A percentile compares a stretch with the other conserved stretches of the same genome.
These are phyloP conservation scores for Kwoniella mangroviensis DNA, from an alignment of 768 basidiomycete genomes.

Conservation along the genomic window DNA sequence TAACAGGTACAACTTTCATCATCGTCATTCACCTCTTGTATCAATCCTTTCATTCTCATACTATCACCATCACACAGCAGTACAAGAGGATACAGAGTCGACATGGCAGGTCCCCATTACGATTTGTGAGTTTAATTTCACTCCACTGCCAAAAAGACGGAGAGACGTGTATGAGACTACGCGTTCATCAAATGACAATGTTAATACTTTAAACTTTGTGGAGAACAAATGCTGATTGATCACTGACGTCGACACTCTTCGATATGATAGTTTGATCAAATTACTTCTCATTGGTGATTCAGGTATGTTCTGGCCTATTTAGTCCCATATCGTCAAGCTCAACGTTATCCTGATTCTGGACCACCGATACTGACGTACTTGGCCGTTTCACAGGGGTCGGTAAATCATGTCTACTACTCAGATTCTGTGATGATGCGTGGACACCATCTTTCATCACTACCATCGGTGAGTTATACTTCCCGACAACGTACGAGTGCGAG, in stretches of 20 bases:
- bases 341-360: no score
- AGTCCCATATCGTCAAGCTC: no score
- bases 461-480: slow-evolving; percentile 66
- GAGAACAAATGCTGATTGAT: background rate
- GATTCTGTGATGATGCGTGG: slow-evolving; percentile 99
- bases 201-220: background rate
- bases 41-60: slow-evolving; percentile 2
- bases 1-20: slow-evolving; percentile 1
- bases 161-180: slow-evolving; percentile 9
- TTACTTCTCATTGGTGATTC: slow-evolving; percentile 96
- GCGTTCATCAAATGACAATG: slow-evolving; percentile 7
- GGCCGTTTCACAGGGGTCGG: slow-evolving; percentile 70
- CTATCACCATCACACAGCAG: background rate
- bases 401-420: slow-evolving; percentile 71
- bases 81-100: slow-evolving; percentile 13
- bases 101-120: slow-evolving; percentile 72
- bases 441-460: slow-evolving; percentile 99
- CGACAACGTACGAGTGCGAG: no score
- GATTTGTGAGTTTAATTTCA: slow-evolving; percentile 82
- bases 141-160: background rate
- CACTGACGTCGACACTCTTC: background rate
- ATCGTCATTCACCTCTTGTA: slow-evolving; percentile 1
- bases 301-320: slow-evolving; percentile 61
- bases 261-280: slow-evolving; percentile 60
- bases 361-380: slow-evolving; percentile 43